Base-by-base conservation (phyloP, 805 yeast genomes). In the Barnettozyma pratensis region DNA sequence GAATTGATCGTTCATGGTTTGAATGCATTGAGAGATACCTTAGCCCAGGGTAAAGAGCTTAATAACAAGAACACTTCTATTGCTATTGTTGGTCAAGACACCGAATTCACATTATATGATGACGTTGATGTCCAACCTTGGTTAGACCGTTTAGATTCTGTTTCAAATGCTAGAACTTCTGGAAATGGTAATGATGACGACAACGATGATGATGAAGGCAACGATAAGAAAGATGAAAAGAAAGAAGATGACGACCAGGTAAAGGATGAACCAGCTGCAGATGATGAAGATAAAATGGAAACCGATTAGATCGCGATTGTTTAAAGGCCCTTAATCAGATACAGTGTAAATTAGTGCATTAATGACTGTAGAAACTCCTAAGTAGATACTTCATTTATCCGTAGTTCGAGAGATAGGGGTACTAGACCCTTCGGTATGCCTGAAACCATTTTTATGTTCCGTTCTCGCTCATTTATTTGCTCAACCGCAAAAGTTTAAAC, bases 21-120 rank as follows among this genome's bases (percentile, higher is more conserved):
- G 58, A 83, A 83, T 57, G 96, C 99, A 0, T 76, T 94, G 63
- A 84, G 97, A 68, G 98, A 94, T 62, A 92, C 98, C 0, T 74
- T 94, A 59, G 82, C 94, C 12, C 97, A 91, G 69, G 99, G 94
- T 66, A 91, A 89, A 65, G 96, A 94, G 65, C 78, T 94, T 65
- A 88, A 83, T 37, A 71, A 76, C 46, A 80, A 83, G 53, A 94
- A 94, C 70, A 87, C 97, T 5, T 85, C 96, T 1, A 87, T 94
- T 55, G 95, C 96, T 41, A 80, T 90, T 44, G 98, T 92, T n/a
- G 97, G 97, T 34, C 74, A 79, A 55, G 95, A 81, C 57, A 74
- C 76, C 39, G 78, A 81, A 26, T 90, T 92, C 69, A 80, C 82
- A 28, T 70, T 86, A 47, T 83, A 86, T 58, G 98, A 94, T 55